Evolutionary conservation across 306 rosid genomes (phyloP).

Genomic region (Quercus variabilis): DNA sequence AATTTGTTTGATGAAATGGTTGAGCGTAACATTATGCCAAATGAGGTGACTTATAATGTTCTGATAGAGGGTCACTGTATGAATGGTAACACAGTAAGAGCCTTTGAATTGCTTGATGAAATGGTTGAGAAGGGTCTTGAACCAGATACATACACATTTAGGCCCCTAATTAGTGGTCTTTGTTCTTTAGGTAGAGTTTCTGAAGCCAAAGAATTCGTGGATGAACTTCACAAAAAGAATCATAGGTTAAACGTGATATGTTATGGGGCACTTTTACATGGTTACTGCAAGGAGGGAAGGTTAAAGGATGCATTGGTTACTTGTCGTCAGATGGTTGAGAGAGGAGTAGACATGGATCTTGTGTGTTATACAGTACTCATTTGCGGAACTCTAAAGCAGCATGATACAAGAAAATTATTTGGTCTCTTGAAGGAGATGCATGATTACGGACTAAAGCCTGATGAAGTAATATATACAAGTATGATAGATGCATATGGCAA

Average conservation of each 20-base stretch:
- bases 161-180: constrained; percentile 79
- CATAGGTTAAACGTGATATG: constrained; percentile 71
- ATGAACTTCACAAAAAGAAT: constrained; percentile 58
- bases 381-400: constrained; percentile 63
- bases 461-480: constrained; percentile 71
- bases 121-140: constrained; percentile 66
- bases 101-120: constrained; percentile 76
- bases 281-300: constrained; percentile 82
- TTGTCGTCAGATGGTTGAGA: constrained; percentile 64
- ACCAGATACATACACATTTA: constrained; percentile 79
- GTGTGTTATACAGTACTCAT: constrained; percentile 78
- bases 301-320: constrained; percentile 67
- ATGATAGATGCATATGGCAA: constrained; percentile 75
- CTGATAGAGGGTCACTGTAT: constrained; percentile 79
- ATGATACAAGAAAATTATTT: constrained; percentile 40
- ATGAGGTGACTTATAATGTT: constrained; percentile 88
- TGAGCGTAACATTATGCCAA: constrained; percentile 59
- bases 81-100: constrained; percentile 54
- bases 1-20: constrained; percentile 63
- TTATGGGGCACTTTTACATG: constrained; percentile 78
- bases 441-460: constrained; percentile 66
- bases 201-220: constrained; percentile 73
- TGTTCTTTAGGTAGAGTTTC: constrained; percentile 72
- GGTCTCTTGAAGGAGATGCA: constrained; percentile 67
- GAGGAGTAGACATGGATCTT: constrained; percentile 80